A percentile compares a stretch with the other conserved stretches of the same genome.
These are phyloP conservation scores for Lecanicillium sp. DNA, from an alignment of 2,329 filamentous ascomycete species.

Conservation along the genomic window DNA sequence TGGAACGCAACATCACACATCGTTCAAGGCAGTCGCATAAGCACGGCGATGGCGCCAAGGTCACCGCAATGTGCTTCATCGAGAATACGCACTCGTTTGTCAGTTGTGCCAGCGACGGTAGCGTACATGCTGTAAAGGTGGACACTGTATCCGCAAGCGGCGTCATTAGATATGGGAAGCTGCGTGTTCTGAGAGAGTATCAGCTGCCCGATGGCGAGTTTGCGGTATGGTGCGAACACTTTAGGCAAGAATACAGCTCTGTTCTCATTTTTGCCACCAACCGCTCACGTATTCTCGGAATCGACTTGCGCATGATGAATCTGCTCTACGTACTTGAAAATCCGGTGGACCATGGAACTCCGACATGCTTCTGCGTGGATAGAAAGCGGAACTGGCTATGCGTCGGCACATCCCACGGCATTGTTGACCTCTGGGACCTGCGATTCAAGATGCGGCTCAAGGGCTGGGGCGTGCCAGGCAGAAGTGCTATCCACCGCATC, in stretches of 20 bases:
- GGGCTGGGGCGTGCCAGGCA: conserved; percentile 80
- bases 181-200: conserved; percentile 70
- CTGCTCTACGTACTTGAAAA: conserved; percentile 76
- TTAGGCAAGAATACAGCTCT: conserved; percentile 74
- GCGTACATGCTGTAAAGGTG: conserved; percentile 83
- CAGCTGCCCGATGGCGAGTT: conserved; percentile 67
- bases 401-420: conserved; percentile 84
- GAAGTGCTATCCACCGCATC: conserved; percentile 71
- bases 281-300: conserved; percentile 69
- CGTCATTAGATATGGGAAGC: conserved; percentile 68
- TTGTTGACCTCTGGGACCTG: conserved; percentile 91
- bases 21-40: conserved; percentile 80
- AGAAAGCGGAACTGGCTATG: conserved; percentile 83
- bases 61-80: conserved; percentile 81
- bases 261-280: conserved; percentile 82
- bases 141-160: conserved; percentile 38
- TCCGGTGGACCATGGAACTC: conserved; percentile 82
- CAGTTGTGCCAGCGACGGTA: conserved; percentile 83
- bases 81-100: conserved; percentile 92
- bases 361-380: conserved; percentile 87
- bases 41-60: conserved; percentile 61
- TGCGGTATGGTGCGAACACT: conserved; percentile 88
- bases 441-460: conserved; percentile 86
- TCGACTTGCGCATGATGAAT: conserved; percentile 83
- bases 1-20: conserved; percentile 87